Evolutionary conservation across 495 filamentous ascomycete species (phyloP).

Genomic region (Aspergillus incahuasiensis): DNA sequence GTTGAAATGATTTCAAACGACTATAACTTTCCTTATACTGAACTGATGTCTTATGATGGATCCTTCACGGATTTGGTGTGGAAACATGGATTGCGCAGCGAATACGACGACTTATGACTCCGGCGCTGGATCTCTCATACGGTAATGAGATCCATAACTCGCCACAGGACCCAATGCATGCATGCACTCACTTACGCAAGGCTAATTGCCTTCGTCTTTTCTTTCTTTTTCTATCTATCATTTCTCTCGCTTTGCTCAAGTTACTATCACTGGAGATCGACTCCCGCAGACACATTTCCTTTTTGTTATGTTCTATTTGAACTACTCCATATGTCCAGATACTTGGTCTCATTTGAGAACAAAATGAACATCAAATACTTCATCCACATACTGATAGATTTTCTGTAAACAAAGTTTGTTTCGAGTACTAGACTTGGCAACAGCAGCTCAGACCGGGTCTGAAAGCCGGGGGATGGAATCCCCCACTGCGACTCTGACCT

Average conservation of each 20-base stretch:
- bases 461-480: background rate
- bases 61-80: constrained; percentile 4
- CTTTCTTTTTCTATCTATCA: background rate
- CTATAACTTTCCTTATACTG: constrained; percentile 2
- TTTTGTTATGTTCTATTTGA: background rate
- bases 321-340: background rate
- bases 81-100: background rate
- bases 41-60: constrained; percentile 20
- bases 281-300: background rate
- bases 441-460: background rate
- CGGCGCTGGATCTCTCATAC: constrained; percentile 4
- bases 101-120: constrained; percentile 10
- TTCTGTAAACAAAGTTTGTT: background rate
- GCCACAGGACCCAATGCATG: constrained; percentile 7
- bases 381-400: background rate
- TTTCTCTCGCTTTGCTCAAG: background rate
- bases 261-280: background rate
- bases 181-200: constrained; percentile 2
- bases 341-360: background rate
- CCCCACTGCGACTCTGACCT: background rate
- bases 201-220: background rate
- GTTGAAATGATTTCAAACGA: constrained; percentile 5
- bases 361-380: constrained; percentile 1
- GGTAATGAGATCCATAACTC: constrained; percentile 5
- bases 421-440: background rate